Evolutionary conservation across 1,284 basidiomycete species (phyloP), one percentile per base, ranked within the genome.

Genomic region (Sutorius eximius): DNA sequence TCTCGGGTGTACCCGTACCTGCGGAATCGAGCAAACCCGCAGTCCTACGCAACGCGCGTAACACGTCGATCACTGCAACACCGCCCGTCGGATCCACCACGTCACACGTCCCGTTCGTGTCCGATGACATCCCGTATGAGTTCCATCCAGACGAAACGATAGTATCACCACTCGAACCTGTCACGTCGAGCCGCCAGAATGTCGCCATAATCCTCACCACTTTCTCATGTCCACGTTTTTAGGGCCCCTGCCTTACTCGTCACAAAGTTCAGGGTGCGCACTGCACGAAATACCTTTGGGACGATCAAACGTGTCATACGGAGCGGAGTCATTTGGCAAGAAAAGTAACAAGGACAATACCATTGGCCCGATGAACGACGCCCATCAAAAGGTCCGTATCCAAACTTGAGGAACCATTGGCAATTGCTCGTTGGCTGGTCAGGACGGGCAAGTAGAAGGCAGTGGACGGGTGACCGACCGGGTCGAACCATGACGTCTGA

Each of bases 311-410:
- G 29, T 56, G 61, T 42, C 47, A 34, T 27, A 33, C 24, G 22
- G 9, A 40, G 32, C 29, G 50, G 47, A 36, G 10, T 10, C 24
- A 32, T 37, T 49, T 41, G 46, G 6, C 60, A 22, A 29, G 37
- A 49, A 36, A 33, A 37, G 40, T 1, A 34, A 52, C 13, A n/a
- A 10, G n/a, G 58, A 60, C 45, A 58, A 57, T 62, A 59, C 20
- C n/a, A 18, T 24, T 15, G 16, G 32, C 15, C 48, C 38, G 49
- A 33, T 37, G 16, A 37, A 44, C 36, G 40, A 30, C 46, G 10
- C 22, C 22, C 30, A 11, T 18, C 27, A 55, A 42, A 46, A 59
- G 40, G n/a, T 30, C 53, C 42, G 37, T 37, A 36, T 37, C 32
- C 40, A 44, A 24, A 51, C 60, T 27, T 22, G 29, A 49, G 12